Base-by-base conservation (phyloP, 176 grass and related monocot genomes). In the Eleusine coracana region DNA sequence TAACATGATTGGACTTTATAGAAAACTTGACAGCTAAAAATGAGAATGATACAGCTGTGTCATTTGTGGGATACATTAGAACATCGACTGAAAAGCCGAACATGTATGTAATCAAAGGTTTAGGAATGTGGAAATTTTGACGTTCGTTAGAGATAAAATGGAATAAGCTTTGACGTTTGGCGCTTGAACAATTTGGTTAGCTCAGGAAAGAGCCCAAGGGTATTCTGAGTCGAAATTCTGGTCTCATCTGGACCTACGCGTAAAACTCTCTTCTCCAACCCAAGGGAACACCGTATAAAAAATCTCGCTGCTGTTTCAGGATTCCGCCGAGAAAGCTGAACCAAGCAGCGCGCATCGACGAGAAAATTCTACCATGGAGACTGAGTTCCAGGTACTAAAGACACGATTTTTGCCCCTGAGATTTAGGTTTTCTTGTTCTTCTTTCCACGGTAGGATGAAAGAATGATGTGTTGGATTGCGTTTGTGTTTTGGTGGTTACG, bases 311-410 rank as follows among this genome's bases (percentile, higher is more conserved):
- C n/a, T 0, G 0, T 25, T 10, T 14, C 41, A n/a, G 46, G 50
- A 46, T 56, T 68, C 37, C 28, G 12, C 31, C 46, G 12, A 70
- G 50, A 17, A 59, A 76, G 8, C 75, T 51, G 58, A 44, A 69
- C 2, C 60, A 17, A 29, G 13, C 25, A 12, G 42, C 61, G 31
- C 52, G 13, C 8, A 62, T 79, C 84, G 20, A 73, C 18, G 16
- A 44, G 5, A 10, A 46, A 46, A 46, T 66, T 78, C 23, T 14
- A 38, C 27, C 13, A 86, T 86, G 77, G 84, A 86, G 70, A 81
- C 59, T 13, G 77, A 86, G 25, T 86, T 86, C 84, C 84, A 86
- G 84, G 84, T 86, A 81, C 23, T 10, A 20, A 16, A 8, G 14
- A 34, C 67, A 13, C 75, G 11, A 23, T 38, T 39, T 66, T 74